Conservation (phyloP, 805 yeast genomes). For the Tanozyma kutaoensis region DNA sequence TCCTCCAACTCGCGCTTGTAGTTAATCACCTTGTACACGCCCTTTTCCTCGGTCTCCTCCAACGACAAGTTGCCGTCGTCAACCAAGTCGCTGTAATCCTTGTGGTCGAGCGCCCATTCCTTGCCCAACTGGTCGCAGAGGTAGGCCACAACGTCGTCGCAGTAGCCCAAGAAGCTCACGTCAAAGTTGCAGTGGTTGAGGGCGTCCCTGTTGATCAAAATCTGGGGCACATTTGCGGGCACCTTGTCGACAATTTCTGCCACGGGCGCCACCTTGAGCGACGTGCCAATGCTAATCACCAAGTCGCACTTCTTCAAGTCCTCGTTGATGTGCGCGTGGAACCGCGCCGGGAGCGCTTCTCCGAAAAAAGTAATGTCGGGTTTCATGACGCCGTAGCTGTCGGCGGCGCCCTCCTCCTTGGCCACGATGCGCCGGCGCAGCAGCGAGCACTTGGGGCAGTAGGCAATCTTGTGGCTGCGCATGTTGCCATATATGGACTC, state of each 20-base stretch:
- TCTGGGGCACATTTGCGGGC: slow-evolving; percentile 66
- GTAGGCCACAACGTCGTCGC: slow-evolving; percentile 71
- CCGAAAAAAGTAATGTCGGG: slow-evolving; percentile 93
- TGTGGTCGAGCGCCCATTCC: slow-evolving; percentile 21
- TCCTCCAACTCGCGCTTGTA: slow-evolving; percentile 1
- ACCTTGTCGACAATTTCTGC: slow-evolving; percentile 72
- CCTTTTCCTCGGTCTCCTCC: slow-evolving; percentile 1
- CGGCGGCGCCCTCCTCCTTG: slow-evolving; percentile 15
- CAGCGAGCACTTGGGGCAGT: slow-evolving; percentile 53
- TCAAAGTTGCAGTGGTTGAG: slow-evolving; percentile 72
- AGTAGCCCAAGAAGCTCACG: slow-evolving; percentile 59
- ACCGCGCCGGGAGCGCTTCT: slow-evolving; percentile 61
- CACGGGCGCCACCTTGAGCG: slow-evolving; percentile 86
- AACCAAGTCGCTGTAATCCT: slow-evolving; percentile 7
- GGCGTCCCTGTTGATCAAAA: slow-evolving; percentile 66
- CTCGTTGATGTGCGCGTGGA: slow-evolving; percentile 42
- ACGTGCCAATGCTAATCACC: slow-evolving; percentile 78
- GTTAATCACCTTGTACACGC: slow-evolving; percentile 2
- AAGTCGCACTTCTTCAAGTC: slow-evolving; percentile 66
- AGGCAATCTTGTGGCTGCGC: slow-evolving; percentile 45
- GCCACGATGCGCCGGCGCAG: slow-evolving; percentile 21
- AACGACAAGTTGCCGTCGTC: slow-evolving; percentile 4
- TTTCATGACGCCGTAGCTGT: slow-evolving; percentile 68
- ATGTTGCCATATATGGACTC: slow-evolving; percentile 48
- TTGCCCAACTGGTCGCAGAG: slow-evolving; percentile 23